Evolutionary conservation across 306 rosid genomes (phyloP), one percentile per base, ranked within the genome.

Genomic region (Begonia masoniana): DNA sequence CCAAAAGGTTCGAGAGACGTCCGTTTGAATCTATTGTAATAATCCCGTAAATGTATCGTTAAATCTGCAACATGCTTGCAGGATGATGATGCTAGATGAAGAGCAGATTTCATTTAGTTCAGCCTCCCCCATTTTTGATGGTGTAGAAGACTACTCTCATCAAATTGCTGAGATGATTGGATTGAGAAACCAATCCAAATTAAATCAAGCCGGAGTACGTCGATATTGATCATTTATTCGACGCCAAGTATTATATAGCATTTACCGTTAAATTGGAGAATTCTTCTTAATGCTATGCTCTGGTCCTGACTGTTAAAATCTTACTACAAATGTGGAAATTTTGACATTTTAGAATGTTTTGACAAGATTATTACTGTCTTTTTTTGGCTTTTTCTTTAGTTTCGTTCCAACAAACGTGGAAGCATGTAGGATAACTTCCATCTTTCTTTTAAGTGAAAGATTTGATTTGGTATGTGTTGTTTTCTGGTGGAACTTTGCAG

Each of bases 121-220:
- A 50, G 95, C 86, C 62, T 78, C 94, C 2, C 78, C 62, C 47
- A 89, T 85, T 85, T 85, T 78, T 75, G 97, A 82, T 67, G 95
- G 95, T 13, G 77, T 89, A 52, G 94, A 89, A 76, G 97, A 89
- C 54, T 89, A 89, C 69, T 78, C 95, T 0, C 97, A 85, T 73
- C 97, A 89, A 80, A 89, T 89, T 10, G 97, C 94, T 49, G 97
- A 86, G 78, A 89, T 89, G 97, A 82, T 89, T 54, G 95, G 95
- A 56, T 93, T 85, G 31, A 73, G 95, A 73, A 89, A 80, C 72
- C 95, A 80, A 68, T 82, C 97, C 15, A 76, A 67, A 72, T 82
- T 89, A 72, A 67, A 82, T 56, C 81, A 74, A 65, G 78, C 89
- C 31, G 97, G 97, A 83, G 95, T 85, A 74, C 73, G 72, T 69